Percentiles rank a stretch among this genome's conserved stretches.
These are phyloP conservation scores for Colletotrichum sp. DNA, from an alignment of 2,329 filamentous ascomycete genomes.

Conservation along the genomic window DNA sequence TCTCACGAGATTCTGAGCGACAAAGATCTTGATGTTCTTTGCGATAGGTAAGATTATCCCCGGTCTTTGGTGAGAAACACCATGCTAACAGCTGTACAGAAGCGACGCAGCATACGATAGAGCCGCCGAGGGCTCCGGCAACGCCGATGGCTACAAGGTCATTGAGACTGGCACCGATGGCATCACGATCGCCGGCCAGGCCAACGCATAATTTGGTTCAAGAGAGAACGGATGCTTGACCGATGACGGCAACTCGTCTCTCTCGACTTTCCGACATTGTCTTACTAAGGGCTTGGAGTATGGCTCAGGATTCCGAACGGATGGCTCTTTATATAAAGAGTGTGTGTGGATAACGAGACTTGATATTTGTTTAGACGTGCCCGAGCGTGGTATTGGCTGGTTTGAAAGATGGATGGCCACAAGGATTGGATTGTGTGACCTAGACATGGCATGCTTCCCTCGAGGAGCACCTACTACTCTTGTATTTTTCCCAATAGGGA, in stretches of 20 bases:
- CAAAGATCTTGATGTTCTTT: slow-evolving; percentile 76
- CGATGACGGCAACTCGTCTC: background rate
- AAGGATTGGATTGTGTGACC: background rate
- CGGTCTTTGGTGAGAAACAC: background rate
- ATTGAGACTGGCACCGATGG: slow-evolving; percentile 75
- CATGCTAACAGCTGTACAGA: slow-evolving; percentile 30
- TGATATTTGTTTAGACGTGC: background rate
- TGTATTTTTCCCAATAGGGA: background rate
- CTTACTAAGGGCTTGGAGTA: background rate
- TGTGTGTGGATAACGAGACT: background rate
- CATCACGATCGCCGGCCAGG: slow-evolving; percentile 34
- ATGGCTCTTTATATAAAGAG: background rate
- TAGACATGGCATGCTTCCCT: background rate
- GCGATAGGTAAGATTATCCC: slow-evolving; percentile 62
- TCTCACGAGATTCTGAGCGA: slow-evolving; percentile 74
- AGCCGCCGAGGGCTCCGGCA: slow-evolving; percentile 80
- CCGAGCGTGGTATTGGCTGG: too few species aligned
- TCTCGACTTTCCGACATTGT: accelerated
- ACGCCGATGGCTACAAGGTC: slow-evolving; percentile 73
- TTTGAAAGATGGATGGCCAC: background rate
- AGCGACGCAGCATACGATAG: slow-evolving; percentile 67
- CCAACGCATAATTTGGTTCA: background rate
- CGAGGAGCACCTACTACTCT: background rate
- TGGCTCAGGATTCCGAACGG: background rate
- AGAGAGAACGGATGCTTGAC: background rate